Base-by-base conservation (phyloP, 1,139 yeast species). In the Hansenula lynferdii region DNA sequence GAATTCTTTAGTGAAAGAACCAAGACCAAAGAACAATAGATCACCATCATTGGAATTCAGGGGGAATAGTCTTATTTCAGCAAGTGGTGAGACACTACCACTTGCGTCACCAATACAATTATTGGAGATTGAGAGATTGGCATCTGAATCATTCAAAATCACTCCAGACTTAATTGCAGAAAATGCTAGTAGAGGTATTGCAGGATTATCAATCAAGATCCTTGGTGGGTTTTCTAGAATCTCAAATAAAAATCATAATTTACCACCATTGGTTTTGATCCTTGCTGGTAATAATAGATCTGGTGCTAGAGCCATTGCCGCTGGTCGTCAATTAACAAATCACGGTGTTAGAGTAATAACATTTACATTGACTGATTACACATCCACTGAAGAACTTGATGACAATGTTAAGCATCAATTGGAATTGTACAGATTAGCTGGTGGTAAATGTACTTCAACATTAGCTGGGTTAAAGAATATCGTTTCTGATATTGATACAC, bases 41-140 rank as follows among this genome's bases (percentile, higher is more conserved):
- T 42, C 52, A 12, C 40, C 49, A 31, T 42, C 53, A 23, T 15
- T 54, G 36, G 23, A 50, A 36, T 27, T 45, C 14, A 40, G 53
- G 37, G 42, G 47, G 17, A 35, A 33, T 18, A 44, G 40, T 15
- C 31, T 47, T 15, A 28, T 44, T 5, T 28, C 50, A 34, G 38
- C 38, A 42, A 8, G 42, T 50, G 9, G 52, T 40, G 50, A 43
- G 42, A 36, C 56, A 43, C 51, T 80, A 5, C 85, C 92, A 2
- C 66, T 80, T 40, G 83, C 90, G 14, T 77, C 92, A 1, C 92
- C 96, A 1, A 77, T 86, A 8, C 96, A 89, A 59, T 62, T 87
- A 44, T 66, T 83, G n/a, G 95, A 86, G 48, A 75, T 87, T 41
- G 94, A 86, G 57, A 69, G 85, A 34, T 58, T 79, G 16, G 61